These are phyloP conservation scores for Parastagonospora nodorum DNA, from an alignment of 2,329 filamentous ascomycete species.

Conservation along the genomic window DNA sequence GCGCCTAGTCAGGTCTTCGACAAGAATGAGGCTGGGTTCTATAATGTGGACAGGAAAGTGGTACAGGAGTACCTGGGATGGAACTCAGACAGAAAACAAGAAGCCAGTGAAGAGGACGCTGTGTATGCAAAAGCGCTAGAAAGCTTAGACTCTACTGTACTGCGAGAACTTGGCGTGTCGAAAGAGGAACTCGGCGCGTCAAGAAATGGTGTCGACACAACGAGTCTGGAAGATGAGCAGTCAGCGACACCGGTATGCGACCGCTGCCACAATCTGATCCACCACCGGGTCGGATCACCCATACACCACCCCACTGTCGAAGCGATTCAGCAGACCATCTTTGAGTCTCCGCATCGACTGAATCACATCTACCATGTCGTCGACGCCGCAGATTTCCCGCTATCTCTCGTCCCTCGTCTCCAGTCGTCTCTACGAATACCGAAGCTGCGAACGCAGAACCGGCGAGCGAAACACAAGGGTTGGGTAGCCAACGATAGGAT, in stretches of 20 bases:
- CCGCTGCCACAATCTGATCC: slow-evolving; percentile 80
- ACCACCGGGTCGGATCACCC: slow-evolving; percentile 73
- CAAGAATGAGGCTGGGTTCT: slow-evolving; percentile 62
- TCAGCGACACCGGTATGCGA: slow-evolving; percentile 70
- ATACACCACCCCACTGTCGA: slow-evolving; percentile 83
- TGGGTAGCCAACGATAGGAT: slow-evolving; percentile 68
- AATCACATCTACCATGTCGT: slow-evolving; percentile 96
- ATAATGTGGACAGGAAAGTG: slow-evolving; percentile 55
- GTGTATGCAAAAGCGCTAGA: slow-evolving; percentile 44
- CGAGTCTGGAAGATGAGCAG: not conserved
- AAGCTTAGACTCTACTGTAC: slow-evolving; percentile 30
- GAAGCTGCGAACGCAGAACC: slow-evolving; percentile 77
- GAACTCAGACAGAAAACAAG: slow-evolving; percentile 24
- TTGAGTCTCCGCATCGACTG: slow-evolving; percentile 84
- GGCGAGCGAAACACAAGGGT: slow-evolving; percentile 70
- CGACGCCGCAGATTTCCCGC: slow-evolving; percentile 94
- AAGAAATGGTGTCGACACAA: slow-evolving; percentile 2
- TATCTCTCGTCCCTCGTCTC: slow-evolving; percentile 84
- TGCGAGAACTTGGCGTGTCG: slow-evolving; percentile 38
- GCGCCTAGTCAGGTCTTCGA: slow-evolving; percentile 63
- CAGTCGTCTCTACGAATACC: slow-evolving; percentile 72
- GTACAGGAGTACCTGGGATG: slow-evolving; percentile 49
- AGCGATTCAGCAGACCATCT: slow-evolving; percentile 80
- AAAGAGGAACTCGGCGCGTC: slow-evolving; percentile 19
- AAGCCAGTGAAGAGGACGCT: slow-evolving; percentile 39